Evolutionary conservation across 1,284 basidiomycete species (phyloP).

Genomic region (Sphaerobolus stellatus): DNA sequence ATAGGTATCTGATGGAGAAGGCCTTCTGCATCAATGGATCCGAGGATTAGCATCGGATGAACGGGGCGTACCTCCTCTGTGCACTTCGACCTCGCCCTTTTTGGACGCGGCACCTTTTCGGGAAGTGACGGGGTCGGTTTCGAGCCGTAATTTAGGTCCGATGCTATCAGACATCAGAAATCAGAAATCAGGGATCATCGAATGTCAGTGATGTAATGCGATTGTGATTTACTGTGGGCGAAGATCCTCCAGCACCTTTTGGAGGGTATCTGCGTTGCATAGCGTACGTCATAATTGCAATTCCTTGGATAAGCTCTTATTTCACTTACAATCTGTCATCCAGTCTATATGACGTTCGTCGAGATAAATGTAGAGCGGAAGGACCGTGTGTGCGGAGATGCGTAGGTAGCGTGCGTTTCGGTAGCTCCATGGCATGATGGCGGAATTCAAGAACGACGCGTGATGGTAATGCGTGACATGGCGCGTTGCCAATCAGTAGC

Average conservation of each 20-base stretch:
- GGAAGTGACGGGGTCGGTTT: conserved; percentile 46
- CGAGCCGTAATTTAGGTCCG: conserved; percentile 61
- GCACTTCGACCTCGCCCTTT: conserved; percentile 65
- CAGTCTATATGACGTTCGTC: conserved; percentile 75
- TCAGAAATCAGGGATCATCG: too few species aligned
- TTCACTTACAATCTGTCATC: conserved; percentile 62
- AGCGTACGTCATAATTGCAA: not conserved
- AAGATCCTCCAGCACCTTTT: conserved; percentile 69
- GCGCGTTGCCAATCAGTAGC: too few species aligned
- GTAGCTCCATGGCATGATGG: conserved; percentile 46
- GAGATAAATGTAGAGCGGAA: conserved; percentile 79
- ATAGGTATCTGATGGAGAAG: conserved; percentile 56
- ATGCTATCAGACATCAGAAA: conserved; percentile 43
- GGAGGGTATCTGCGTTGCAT: conserved; percentile 41
- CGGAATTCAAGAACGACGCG: not conserved
- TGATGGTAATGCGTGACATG: too few species aligned
- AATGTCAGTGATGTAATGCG: not conserved
- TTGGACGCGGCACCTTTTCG: conserved; percentile 47
- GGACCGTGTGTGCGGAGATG: conserved; percentile 57
- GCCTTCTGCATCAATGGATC: conserved; percentile 1
- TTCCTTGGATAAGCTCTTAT: not conserved
- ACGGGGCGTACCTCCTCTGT: conserved; percentile 62
- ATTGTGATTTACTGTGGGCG: conserved; percentile 54
- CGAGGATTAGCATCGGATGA: conserved; percentile 5
- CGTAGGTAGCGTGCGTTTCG: conserved; percentile 72